Evolutionary conservation across 768 basidiomycete species (phyloP).

Genomic region (Xerocomus spinulosus): DNA sequence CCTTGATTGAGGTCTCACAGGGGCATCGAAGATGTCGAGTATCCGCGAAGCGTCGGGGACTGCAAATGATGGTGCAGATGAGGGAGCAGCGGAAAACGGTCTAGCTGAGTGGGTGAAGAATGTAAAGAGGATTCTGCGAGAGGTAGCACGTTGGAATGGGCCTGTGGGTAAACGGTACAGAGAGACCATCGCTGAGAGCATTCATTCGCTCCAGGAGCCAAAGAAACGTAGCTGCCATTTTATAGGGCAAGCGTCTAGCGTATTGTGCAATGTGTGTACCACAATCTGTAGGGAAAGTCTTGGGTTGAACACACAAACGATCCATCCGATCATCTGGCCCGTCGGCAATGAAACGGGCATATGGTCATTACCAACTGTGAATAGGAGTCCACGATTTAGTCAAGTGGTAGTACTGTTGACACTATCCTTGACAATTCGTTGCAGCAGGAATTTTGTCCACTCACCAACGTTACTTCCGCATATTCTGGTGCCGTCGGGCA

Average conservation of each 20-base stretch:
- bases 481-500: too few species aligned
- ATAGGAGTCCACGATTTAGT: too few species aligned
- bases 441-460: constrained; percentile 1
- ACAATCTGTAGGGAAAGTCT: too few species aligned
- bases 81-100: constrained; percentile 5
- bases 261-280: neutral
- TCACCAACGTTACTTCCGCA: neutral
- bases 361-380: too few species aligned
- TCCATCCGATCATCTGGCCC: too few species aligned
- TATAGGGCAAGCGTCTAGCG: too few species aligned
- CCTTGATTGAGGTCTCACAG: constrained; percentile 37
- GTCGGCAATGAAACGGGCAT: too few species aligned
- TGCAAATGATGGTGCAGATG: neutral
- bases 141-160: constrained; percentile 4
- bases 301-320: too few species aligned
- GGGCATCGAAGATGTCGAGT: constrained; percentile 52
- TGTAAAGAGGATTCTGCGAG: constrained; percentile 9
- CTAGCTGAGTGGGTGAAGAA: constrained; percentile 15
- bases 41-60: constrained; percentile 31
- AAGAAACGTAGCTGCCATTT: constrained; percentile 3
- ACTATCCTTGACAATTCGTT: too few species aligned
- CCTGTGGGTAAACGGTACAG: constrained; percentile 6
- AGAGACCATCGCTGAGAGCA: constrained; percentile 12
- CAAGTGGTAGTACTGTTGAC: too few species aligned
- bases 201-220: neutral